Evolutionary conservation across 352 stramenopile genomes (phyloP).

Genomic region (Blastocystis hominis): DNA sequence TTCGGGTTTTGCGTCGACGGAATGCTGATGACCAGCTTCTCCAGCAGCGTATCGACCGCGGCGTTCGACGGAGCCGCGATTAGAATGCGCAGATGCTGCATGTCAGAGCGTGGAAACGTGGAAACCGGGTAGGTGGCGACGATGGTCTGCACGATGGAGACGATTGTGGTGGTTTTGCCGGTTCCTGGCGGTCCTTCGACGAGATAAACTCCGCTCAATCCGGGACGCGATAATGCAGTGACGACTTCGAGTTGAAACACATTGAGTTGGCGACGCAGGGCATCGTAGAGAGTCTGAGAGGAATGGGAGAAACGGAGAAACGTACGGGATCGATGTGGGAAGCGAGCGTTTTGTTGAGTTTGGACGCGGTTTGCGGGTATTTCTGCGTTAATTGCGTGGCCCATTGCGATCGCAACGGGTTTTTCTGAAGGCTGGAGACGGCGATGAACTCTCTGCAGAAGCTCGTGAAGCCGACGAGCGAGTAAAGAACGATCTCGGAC

Average conservation of each 20-base stretch:
- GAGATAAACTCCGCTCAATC: constrained; percentile 60
- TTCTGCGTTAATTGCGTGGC: not conserved
- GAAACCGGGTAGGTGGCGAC: constrained; percentile 12
- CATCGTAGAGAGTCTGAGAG: not conserved
- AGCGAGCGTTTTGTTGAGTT: not conserved
- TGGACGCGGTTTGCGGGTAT: not conserved
- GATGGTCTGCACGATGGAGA: constrained; percentile 9
- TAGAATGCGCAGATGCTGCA: constrained; percentile 76
- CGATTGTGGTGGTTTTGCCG: constrained; percentile 64
- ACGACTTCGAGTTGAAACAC: constrained; percentile 23
- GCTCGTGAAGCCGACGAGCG: not conserved
- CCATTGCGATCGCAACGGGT: not conserved
- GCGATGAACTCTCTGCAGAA: not conserved
- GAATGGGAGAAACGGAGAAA: not conserved
- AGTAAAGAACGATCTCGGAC: not conserved
- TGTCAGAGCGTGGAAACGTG: constrained; percentile 72
- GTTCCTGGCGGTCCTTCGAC: constrained; percentile 76
- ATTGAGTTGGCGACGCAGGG: not conserved
- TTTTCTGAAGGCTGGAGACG: not conserved
- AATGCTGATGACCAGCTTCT: constrained; percentile 72
- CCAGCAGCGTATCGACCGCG: constrained; percentile 71
- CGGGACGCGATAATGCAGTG: not conserved
- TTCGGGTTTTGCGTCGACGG: not conserved
- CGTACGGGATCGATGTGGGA: not conserved
- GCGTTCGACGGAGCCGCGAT: constrained; percentile 77